Base-by-base conservation (phyloP, 371 early-diverging fungal species). In the Actinomortierella ambigua region DNA sequence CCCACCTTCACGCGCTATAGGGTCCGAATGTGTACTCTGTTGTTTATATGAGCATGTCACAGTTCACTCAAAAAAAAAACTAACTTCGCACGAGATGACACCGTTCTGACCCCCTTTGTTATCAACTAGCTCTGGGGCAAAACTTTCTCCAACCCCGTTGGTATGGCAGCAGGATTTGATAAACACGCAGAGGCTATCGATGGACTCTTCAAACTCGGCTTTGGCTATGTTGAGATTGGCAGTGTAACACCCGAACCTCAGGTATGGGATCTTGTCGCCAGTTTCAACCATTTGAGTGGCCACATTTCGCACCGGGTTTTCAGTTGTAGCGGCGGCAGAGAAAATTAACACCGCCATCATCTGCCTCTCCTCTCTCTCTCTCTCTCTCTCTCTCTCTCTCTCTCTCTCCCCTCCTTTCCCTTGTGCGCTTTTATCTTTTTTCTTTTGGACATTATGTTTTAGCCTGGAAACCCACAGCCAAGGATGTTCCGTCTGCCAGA, bases 101-200 rank as follows among this genome's bases (percentile, higher is more conserved):
- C 11, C 34, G 4, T 34, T 4, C 11, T 11, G 34, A 34, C 11
- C 34, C 11, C 34, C 34, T 34, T 34, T 11, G 13, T 56, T 22
- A 11, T 9, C 9, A 41, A 26, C 17, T 63, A 83, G 82, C 65
- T 92, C 46, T 92, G 85, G 83, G 89, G 88, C 48, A 85, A 86
- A 65, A 78, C 57, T 14, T 40, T 93, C 53, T 56, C 78, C 11
- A 94, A 92, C 77, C 94, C 94, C 1, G 68, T 95, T 17, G 93
- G 93, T 6, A 65, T 95, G 55, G 93, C 95, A 3, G 95, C 95
- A 17, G 95, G 95, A 14, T 95, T 85, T 59, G 94, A 94, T 77
- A 95, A 95, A 79, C 82, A 95, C 75, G 93, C 81, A 13, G 91
- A 93, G 73, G 92, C 89, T 8, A 80, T 93, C 27, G 94, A 94